Percentiles rank a stretch among this genome's conserved stretches.
phyloP scores from a whole-genome alignment of 768 basidiomycete species.

The Mycena olivaceomarginata region DNA sequence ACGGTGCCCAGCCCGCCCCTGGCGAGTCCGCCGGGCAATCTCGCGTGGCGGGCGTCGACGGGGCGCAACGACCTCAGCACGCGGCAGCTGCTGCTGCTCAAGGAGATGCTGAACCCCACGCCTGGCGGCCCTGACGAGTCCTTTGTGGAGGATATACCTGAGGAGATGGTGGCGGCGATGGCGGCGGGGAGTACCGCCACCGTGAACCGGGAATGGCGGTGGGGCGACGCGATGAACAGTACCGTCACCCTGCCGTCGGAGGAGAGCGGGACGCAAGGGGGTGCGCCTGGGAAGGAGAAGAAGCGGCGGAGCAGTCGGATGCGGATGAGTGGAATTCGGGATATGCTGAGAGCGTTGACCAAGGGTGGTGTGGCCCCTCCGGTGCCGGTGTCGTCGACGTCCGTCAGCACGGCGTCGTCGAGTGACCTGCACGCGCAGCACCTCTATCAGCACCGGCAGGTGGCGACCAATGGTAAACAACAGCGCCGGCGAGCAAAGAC shows the following conservation, averaged over 20 bases:
- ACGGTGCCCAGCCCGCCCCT: conserved; percentile 50
- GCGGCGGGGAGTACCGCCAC: conserved; percentile 30
- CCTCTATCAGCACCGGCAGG: conserved; percentile 55
- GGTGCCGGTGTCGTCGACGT: conserved; percentile 62
- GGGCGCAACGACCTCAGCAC: conserved; percentile 90
- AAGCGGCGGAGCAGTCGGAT: conserved; percentile 71
- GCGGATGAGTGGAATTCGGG: conserved; percentile 83
- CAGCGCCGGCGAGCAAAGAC: conserved; percentile 68
- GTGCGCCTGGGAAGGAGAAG: conserved; percentile 60
- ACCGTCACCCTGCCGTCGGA: conserved; percentile 87
- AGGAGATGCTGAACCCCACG: conserved; percentile 79
- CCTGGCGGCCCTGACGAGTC: conserved; percentile 53
- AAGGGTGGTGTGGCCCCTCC: conserved; percentile 62
- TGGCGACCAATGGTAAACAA: conserved; percentile 53
- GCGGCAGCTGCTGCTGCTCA: conserved; percentile 85
- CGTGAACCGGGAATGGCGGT: conserved; percentile 81
- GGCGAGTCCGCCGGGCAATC: conserved; percentile 59
- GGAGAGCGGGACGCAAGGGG: conserved; percentile 63
- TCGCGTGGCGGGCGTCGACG: conserved; percentile 87
- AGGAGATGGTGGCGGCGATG: conserved; percentile 47
- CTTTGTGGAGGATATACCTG: conserved; percentile 51
- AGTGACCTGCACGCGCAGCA: conserved; percentile 60
- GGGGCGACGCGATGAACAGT: conserved; percentile 85
- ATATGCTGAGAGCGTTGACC: conserved; percentile 84
- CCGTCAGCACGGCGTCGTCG: conserved; percentile 78